Percentiles rank a stretch among this genome's conserved stretches.
Evolutionary conservation across 2,329 filamentous ascomycete genomes (phyloP).

Genomic region (Aureobasidium sp.): DNA sequence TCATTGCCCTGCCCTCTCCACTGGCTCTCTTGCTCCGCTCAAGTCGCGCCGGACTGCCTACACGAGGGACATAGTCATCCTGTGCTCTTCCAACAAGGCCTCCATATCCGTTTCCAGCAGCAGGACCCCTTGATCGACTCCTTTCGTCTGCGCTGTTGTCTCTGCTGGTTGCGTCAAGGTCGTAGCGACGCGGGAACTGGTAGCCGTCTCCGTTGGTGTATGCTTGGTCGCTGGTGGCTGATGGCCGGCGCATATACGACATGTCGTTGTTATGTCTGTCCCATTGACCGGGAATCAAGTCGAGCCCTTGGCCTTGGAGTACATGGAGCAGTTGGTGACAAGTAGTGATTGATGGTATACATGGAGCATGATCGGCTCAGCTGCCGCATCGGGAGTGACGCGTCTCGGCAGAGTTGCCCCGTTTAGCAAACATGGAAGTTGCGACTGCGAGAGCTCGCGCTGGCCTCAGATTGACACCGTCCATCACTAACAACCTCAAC

Average conservation of each 20-base stretch:
- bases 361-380: not conserved
- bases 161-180: constrained; percentile 29
- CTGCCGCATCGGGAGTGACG: constrained; percentile 7
- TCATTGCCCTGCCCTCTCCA: constrained; percentile 18
- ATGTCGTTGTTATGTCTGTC: not conserved
- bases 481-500: not conserved
- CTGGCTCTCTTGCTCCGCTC: constrained; percentile 39
- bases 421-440: not conserved
- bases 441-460: constrained; percentile 6
- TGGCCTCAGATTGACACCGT: not conserved
- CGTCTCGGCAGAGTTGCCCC: not conserved
- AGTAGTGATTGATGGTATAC: not conserved
- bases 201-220: constrained; percentile 33
- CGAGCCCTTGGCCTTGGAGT: not conserved
- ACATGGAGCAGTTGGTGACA: not conserved
- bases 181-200: constrained; percentile 28
- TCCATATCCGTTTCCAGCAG: constrained; percentile 33
- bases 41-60: constrained; percentile 30
- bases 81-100: constrained; percentile 15
- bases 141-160: constrained; percentile 31
- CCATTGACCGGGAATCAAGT: not conserved
- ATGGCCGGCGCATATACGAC: constrained; percentile 11
- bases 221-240: constrained; percentile 18
- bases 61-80: constrained; percentile 17
- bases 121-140: constrained; percentile 29